Base-by-base conservation (phyloP, 257 asterid species). In the Jacaranda copaia region DNA sequence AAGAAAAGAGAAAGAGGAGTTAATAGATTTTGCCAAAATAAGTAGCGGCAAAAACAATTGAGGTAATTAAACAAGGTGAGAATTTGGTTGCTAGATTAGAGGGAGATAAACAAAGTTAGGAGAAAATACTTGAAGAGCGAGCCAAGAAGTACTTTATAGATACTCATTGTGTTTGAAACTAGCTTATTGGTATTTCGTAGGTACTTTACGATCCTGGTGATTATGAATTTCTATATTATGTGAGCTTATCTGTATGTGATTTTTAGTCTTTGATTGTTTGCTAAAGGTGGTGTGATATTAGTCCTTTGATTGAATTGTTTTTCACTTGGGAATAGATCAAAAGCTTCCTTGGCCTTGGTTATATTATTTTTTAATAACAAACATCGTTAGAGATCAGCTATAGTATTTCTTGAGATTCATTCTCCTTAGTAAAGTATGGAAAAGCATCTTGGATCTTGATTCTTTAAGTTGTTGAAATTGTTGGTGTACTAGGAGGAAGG, bases 71-170 rank as follows among this genome's bases (percentile, higher is more conserved):
- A 89, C 96, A 87, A 64, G 94, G 92, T 20, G 98, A 95, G 84
- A 86, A 93, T 82, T 77, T 86, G 84, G 88, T 95, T 75, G 99
- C 99, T 42, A 88, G 83, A 83, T 83, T 95, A 87, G 99, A 95
- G 81, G 99, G 99, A 70, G 98, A 93, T 89, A 95, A 90, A 85
- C 91, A 89, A 87, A 91, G 97, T 80, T 83, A 93, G 84, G 98
- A 91, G 88, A 95, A 95, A 88, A 93, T 89, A 77, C 91, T 95
- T 72, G 97, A 95, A 79, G 97, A 90, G 85, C 91, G 85, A 72
- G 97, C 96, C 92, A 87, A 78, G 99, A 95, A 98, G 99, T 93
- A 76, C 61, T 55, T 70, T 63, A 16, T 72, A 35, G 65, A 20
- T 51, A 52, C 32, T 25, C 32, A 25, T 25, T 25, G 32, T 25